Evolutionary conservation across 2,329 filamentous ascomycete species (phyloP).

Genomic region (Cercospora zeae-maydis): DNA sequence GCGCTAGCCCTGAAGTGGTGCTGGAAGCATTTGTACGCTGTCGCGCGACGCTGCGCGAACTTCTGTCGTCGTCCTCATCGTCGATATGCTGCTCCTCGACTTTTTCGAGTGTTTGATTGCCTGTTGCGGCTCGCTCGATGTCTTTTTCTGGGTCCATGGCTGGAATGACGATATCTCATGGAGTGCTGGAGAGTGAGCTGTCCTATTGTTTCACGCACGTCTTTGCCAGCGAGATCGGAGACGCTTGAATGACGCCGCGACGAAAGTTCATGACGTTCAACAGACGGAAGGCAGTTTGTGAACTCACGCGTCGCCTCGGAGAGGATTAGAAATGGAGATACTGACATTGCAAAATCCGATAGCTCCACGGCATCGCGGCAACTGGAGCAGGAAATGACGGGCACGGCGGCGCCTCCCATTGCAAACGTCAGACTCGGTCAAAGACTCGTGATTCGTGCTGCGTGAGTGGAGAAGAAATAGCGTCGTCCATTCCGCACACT

Average conservation of each 20-base stretch:
- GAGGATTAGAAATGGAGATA: neutral
- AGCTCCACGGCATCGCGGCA: conserved; percentile 3
- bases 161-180: neutral
- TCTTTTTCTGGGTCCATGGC: neutral
- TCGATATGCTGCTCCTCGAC: neutral
- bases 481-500: neutral
- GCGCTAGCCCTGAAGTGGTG: neutral
- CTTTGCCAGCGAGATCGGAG: neutral
- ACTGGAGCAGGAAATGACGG: neutral
- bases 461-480: neutral
- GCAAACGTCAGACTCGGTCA: conserved; percentile 4
- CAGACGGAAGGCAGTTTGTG: neutral
- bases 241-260: neutral
- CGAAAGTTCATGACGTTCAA: neutral
- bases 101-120: neutral
- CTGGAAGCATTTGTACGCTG: neutral
- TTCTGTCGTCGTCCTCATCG: conserved; percentile 8
- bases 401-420: neutral
- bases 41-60: conserved; percentile 6
- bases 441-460: neutral
- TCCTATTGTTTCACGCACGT: neutral
- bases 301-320: neutral
- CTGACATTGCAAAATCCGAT: neutral
- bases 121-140: neutral
- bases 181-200: neutral